phyloP scores from a whole-genome alignment of 2,329 filamentous ascomycete species.

The Pseudocercospora fuligena region DNA sequence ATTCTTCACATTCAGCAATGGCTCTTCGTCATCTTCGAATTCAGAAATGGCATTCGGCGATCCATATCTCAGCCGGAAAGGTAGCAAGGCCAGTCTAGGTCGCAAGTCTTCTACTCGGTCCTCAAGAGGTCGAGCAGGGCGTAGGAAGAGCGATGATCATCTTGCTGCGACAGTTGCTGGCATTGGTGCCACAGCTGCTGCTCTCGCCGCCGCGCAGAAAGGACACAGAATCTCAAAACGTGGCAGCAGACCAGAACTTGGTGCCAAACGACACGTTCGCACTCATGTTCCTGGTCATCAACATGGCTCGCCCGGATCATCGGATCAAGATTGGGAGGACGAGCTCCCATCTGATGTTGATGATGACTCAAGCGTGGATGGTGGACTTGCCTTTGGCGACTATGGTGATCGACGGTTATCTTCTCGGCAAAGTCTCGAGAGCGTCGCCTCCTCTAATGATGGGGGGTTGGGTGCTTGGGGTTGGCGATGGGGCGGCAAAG shows the following conservation, averaged over 20 bases:
- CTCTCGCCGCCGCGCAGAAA: constrained; percentile 51
- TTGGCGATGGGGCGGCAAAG: constrained; percentile 63
- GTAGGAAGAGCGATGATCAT: constrained; percentile 51
- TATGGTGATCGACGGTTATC: constrained; percentile 43
- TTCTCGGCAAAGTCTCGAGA: constrained; percentile 55
- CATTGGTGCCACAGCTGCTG: constrained; percentile 54
- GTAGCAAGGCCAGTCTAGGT: constrained; percentile 23
- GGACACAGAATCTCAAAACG: constrained; percentile 35
- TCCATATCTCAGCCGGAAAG: constrained; percentile 34
- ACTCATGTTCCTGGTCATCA: constrained; percentile 20
- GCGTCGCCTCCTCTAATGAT: constrained; percentile 58
- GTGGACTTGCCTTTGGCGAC: constrained; percentile 66
- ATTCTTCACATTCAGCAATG: constrained; percentile 56
- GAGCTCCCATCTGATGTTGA: constrained; percentile 57
- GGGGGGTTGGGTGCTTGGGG: constrained; percentile 56
- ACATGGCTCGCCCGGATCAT: constrained; percentile 37
- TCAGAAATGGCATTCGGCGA: constrained; percentile 54
- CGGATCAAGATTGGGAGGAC: constrained; percentile 64
- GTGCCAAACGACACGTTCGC: constrained; percentile 27
- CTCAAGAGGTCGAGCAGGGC: constrained; percentile 31
- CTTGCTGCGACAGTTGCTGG: constrained; percentile 53
- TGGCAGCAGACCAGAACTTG: constrained; percentile 34
- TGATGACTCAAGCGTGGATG: constrained; percentile 59
- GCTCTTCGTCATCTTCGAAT: constrained; percentile 48
- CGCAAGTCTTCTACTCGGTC: constrained; percentile 31